Conservation (phyloP, 1,284 basidiomycete species). For the Porogramme epimiltina region DNA sequence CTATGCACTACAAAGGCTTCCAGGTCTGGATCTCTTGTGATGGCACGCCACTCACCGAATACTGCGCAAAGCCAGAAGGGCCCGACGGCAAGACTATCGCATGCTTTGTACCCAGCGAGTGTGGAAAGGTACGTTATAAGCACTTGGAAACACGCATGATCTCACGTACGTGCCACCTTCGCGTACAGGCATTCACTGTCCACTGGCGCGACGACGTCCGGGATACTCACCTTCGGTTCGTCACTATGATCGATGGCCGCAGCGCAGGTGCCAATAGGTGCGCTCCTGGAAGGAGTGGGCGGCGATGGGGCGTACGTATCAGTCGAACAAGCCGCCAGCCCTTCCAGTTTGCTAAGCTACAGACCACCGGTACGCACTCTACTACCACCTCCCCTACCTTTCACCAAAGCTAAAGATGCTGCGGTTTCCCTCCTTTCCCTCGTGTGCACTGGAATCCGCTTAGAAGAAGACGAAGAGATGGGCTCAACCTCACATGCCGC, state of each 20-base stretch:
- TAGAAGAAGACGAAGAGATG: constrained; percentile 8
- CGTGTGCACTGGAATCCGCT: background rate
- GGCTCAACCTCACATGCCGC: constrained; percentile 5
- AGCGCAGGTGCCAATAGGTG: constrained; percentile 7
- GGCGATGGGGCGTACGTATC: constrained; percentile 7
- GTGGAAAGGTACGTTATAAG: constrained; percentile 15
- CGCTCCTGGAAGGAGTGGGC: background rate
- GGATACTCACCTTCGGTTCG: constrained; percentile 3
- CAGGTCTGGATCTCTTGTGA: constrained; percentile 8
- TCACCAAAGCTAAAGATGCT: too few species aligned
- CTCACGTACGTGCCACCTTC: background rate
- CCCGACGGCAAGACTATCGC: constrained; percentile 5
- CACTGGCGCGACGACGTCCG: constrained; percentile 8
- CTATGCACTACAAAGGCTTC: constrained; percentile 6
- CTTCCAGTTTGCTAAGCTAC: constrained; percentile 10
- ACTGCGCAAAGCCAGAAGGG: constrained; percentile 1
- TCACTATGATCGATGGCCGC: constrained; percentile 6
- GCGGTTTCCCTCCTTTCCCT: too few species aligned
- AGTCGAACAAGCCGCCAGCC: background rate
- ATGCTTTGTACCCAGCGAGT: constrained; percentile 19
- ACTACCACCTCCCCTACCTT: background rate
- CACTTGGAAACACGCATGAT: too few species aligned
- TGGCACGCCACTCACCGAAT: constrained; percentile 8
- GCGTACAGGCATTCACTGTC: constrained; percentile 3
- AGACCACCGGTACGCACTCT: constrained; percentile 12